Evolutionary conservation across 2,329 filamentous ascomycete genomes (phyloP), one percentile per base, ranked within the genome.

Genomic region (Emmonsia crescens): DNA sequence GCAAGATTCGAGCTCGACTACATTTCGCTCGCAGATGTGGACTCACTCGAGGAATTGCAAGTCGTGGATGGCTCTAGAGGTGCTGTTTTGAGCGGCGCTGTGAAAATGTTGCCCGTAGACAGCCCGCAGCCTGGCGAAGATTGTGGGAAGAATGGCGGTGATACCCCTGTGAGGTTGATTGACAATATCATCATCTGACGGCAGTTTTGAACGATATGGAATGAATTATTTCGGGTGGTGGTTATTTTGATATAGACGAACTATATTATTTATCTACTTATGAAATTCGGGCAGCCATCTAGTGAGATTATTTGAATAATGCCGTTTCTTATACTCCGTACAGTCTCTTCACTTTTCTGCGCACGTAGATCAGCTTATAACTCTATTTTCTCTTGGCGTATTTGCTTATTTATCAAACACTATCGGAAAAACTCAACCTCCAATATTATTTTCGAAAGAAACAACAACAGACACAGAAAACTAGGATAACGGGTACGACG

Each of bases 101-200:
- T 99, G 62, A 94, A 89, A 76, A 96, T 99, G 88, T 73, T 90
- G 54, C 89, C 91, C 0, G 78, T 96, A 1, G 89, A 95, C 71
- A 81, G 84, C 59, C 80, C 86, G 0, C 81, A 79, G 57, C 77
- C 84, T 5, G 89, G 83, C 0, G 92, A 97, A 73, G 86, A 91
- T 66, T 74, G 80, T 33, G 84, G 83, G 3, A 74, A 92, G 31
- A 91, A 91, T 3, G 85, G 83, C 61, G 86, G 85, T 3, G 87
- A 87, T 1, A 89, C 89, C 19, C 73, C 86, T 0, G 94, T 99
- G 56, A 82, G 94, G 64, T 77, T 99, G 74, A 96, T 99, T 73
- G 94, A 99, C 72, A 99, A 99, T 70, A 86, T 97, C 66, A 87
- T 96, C 60, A 73, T 93, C 40, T 76, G 80, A 67, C 71, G 75